Conservation (phyloP, 148 eudicot species). For the Rhododendron williamsianum region DNA sequence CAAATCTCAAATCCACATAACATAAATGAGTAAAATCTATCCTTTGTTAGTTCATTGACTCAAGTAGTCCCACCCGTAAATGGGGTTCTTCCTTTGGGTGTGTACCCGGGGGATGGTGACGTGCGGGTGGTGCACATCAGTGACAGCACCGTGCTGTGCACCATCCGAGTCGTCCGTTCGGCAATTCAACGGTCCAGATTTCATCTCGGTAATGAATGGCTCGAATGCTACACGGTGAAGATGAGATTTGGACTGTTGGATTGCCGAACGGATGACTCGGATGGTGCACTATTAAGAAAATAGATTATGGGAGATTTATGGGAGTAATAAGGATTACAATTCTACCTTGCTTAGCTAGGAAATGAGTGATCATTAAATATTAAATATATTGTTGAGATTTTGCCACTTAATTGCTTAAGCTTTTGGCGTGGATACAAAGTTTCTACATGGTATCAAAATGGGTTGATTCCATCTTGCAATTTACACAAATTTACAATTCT, state of each 20-base stretch:
- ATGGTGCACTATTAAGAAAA: too few species aligned
- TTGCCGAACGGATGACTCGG: too few species aligned
- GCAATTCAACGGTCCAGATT: too few species aligned
- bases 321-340: not conserved
- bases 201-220: too few species aligned
- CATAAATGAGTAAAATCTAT: not conserved
- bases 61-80: not conserved
- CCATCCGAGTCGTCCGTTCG: too few species aligned
- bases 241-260: too few species aligned
- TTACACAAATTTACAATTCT: not conserved
- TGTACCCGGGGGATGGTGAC: not conserved
- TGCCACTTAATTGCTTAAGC: not conserved
- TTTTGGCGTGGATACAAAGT: too few species aligned
- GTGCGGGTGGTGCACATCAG: too few species aligned
- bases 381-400: not conserved
- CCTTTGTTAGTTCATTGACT: not conserved
- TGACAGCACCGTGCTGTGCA: too few species aligned
- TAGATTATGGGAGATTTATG: too few species aligned
- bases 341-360: not conserved
- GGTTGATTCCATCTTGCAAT: not conserved
- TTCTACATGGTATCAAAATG: not conserved
- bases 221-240: too few species aligned
- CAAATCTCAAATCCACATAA: not conserved
- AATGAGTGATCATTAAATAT: not conserved
- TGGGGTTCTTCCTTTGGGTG: not conserved